Evolutionary conservation across 176 grass and related monocot genomes (phyloP).

Genomic region (Oryza glumipatula): DNA sequence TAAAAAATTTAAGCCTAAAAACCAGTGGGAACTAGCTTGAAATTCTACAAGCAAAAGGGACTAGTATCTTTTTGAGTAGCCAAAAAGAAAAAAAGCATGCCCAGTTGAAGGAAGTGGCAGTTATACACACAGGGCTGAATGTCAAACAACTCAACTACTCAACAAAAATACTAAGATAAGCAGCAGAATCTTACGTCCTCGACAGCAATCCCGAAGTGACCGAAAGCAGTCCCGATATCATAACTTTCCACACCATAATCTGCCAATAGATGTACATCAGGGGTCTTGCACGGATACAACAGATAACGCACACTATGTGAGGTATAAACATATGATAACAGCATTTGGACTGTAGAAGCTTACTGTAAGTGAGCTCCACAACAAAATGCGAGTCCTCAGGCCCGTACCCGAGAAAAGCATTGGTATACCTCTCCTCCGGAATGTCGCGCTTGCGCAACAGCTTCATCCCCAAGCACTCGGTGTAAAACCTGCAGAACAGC

Average conservation of each 20-base stretch:
- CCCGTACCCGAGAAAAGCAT: slow-evolving; percentile 92
- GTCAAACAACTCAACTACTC: background rate
- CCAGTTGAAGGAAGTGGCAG: slow-evolving; percentile 6
- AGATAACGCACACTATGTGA: background rate
- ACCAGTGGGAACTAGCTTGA: background rate
- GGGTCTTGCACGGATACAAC: background rate
- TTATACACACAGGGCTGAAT: background rate
- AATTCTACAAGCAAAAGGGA: background rate
- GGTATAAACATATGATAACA: background rate
- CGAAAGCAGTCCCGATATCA: slow-evolving; percentile 79
- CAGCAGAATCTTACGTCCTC: slow-evolving; percentile 73
- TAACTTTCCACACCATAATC: slow-evolving; percentile 93
- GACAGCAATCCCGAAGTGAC: slow-evolving; percentile 94
- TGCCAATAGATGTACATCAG: slow-evolving; percentile 35
- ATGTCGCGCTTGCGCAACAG: slow-evolving; percentile 82
- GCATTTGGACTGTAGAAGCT: slow-evolving; percentile 35
- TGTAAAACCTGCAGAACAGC: slow-evolving; percentile 72
- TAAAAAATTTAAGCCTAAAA: background rate
- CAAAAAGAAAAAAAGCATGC: background rate
- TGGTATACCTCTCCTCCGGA: slow-evolving; percentile 94
- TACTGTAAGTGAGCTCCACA: slow-evolving; percentile 93
- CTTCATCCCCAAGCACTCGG: slow-evolving; percentile 94
- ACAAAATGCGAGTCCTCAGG: slow-evolving; percentile 97
- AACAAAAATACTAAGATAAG: background rate
- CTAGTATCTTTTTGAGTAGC: background rate